These are phyloP conservation scores for Rhododendron mucronatum DNA, from an alignment of 148 eudicot species.

Conservation along the genomic window DNA sequence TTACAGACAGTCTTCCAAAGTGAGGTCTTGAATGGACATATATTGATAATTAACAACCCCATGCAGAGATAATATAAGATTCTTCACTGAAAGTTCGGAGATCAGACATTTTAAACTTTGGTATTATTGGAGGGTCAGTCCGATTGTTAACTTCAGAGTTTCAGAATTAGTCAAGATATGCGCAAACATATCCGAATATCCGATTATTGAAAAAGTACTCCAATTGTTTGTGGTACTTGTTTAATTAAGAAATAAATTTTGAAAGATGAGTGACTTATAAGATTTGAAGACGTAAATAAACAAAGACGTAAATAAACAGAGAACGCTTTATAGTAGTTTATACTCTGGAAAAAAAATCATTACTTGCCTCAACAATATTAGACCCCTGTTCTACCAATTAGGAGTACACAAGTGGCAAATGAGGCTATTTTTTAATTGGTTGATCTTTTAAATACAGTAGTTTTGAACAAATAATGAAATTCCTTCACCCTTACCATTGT, in stretches of 20 bases:
- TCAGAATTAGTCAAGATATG: neutral
- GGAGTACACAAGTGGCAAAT: neutral
- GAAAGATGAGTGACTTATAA: neutral
- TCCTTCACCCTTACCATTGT: neutral
- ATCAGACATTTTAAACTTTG: neutral
- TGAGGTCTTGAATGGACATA: neutral
- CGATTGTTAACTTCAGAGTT: neutral
- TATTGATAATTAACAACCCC: neutral
- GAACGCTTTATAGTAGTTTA: neutral
- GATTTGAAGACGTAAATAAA: neutral
- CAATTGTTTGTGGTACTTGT: neutral
- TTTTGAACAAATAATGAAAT: neutral
- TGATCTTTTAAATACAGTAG: neutral
- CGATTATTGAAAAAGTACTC: no score
- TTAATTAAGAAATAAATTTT: neutral
- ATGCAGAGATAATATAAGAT: neutral
- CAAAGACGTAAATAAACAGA: neutral
- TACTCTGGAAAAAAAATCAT: neutral
- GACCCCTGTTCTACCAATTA: neutral
- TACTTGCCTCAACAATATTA: neutral
- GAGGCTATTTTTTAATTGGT: neutral
- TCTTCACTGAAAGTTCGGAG: neutral
- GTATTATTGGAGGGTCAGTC: neutral
- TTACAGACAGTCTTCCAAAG: neutral
- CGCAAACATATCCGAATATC: rapidly evolving